phyloP scores from a whole-genome alignment of 2,329 filamentous ascomycete genomes.

The Xenoacremonium recifei region DNA sequence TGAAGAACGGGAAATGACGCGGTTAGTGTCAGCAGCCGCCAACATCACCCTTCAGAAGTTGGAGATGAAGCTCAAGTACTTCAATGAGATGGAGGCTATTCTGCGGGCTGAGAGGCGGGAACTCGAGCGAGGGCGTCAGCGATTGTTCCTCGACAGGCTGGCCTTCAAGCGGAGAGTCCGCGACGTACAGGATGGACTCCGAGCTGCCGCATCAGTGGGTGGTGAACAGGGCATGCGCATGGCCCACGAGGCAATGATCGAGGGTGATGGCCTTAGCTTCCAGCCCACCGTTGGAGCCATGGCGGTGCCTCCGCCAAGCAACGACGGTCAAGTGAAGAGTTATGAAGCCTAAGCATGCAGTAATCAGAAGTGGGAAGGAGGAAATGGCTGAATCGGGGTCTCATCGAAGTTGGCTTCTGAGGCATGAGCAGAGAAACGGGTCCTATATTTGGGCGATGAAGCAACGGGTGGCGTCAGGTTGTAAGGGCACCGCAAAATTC shows the following conservation, averaged over 20 bases:
- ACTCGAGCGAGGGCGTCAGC: constrained; percentile 85
- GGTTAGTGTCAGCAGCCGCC: constrained; percentile 85
- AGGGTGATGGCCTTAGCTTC: constrained; percentile 54
- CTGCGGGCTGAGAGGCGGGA: constrained; percentile 90
- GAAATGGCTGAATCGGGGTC: constrained; percentile 1
- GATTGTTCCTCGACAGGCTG: constrained; percentile 89
- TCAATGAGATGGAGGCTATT: constrained; percentile 92
- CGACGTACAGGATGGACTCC: constrained; percentile 76
- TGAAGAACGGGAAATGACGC: constrained; percentile 94
- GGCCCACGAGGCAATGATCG: constrained; percentile 45
- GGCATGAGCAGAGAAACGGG: constrained; percentile 7
- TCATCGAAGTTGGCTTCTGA: too few species aligned
- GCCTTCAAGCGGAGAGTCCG: constrained; percentile 85
- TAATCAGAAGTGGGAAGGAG: constrained; percentile 2
- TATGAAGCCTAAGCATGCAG: constrained; percentile 47
- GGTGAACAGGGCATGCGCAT: constrained; percentile 50
- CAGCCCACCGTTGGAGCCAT: constrained; percentile 42
- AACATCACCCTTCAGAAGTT: constrained; percentile 96
- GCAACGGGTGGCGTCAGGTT: constrained; percentile 18
- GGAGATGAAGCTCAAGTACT: constrained; percentile 92
- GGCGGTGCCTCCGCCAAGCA: constrained; percentile 54
- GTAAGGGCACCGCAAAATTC: too few species aligned
- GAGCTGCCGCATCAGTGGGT: constrained; percentile 47
- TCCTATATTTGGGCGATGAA: constrained; percentile 17
- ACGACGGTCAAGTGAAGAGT: constrained; percentile 55